These are phyloP conservation scores for Cryptococcus depauperatus DNA, from an alignment of 1,284 basidiomycete genomes.

Conservation along the genomic window DNA sequence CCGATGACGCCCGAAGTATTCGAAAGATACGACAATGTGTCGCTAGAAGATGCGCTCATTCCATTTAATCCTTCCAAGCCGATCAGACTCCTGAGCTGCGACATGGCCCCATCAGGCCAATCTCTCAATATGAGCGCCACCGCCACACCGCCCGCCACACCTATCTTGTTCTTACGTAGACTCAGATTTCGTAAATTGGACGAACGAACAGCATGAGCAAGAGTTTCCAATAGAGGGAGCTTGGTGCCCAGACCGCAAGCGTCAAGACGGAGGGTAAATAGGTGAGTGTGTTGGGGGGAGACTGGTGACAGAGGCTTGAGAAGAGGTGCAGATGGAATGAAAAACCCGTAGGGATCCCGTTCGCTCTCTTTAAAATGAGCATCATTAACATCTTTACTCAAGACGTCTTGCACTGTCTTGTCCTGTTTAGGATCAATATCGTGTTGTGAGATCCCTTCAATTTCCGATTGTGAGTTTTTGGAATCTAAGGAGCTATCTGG, in stretches of 20 bases:
- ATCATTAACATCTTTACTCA: no score
- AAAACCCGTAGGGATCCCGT: slow-evolving; percentile 32
- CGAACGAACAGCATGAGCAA: slow-evolving; percentile 70
- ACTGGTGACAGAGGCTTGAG: slow-evolving; percentile 15
- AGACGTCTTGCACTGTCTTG: no score
- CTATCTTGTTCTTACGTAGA: slow-evolving; percentile 75
- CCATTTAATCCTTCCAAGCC: no score
- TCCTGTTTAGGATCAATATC: no score
- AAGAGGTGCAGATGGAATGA: slow-evolving; percentile 35
- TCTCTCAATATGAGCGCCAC: slow-evolving; percentile 93
- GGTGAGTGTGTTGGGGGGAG: neutral
- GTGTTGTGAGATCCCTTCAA: no score
- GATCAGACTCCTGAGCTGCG: no score
- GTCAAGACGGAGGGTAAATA: neutral
- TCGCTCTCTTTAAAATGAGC: no score
- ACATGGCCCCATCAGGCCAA: slow-evolving; percentile 74
- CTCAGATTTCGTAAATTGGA: slow-evolving; percentile 80
- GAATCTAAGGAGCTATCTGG: no score
- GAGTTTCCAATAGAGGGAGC: slow-evolving; percentile 1
- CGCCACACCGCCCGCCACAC: slow-evolving; percentile 70
- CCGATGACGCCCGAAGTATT: no score
- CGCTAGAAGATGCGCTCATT: no score
- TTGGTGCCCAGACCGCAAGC: neutral
- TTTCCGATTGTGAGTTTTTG: no score
- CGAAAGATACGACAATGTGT: no score